These are phyloP conservation scores for Ophiocordyceps camponoti-saundersi DNA, from an alignment of 2,329 filamentous ascomycete genomes.

Conservation along the genomic window DNA sequence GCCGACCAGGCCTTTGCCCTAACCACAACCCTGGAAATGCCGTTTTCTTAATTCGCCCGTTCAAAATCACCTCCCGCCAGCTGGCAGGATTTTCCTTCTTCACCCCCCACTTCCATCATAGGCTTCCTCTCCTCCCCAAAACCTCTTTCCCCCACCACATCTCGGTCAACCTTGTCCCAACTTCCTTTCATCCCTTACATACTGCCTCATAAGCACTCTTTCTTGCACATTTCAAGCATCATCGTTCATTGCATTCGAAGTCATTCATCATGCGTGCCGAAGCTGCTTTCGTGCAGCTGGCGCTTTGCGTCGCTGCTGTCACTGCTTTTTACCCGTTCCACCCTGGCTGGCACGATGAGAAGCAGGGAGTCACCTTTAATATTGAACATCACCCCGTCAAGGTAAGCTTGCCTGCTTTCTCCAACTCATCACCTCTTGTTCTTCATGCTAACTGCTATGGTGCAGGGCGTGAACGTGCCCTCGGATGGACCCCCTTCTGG, in stretches of 20 bases:
- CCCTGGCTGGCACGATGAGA: slow-evolving; percentile 17
- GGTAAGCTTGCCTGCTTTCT: slow-evolving; percentile 1
- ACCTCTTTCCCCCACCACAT: not conserved
- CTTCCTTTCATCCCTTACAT: not conserved
- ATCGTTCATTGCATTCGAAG: not conserved
- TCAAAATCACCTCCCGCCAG: not conserved
- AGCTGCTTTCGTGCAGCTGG: slow-evolving; percentile 24
- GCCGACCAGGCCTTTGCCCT: not conserved
- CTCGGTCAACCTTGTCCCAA: not conserved
- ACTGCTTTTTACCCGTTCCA: slow-evolving; percentile 31
- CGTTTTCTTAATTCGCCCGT: not conserved
- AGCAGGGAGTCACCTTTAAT: slow-evolving; percentile 18
- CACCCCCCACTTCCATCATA: not conserved
- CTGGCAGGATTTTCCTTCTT: not conserved
- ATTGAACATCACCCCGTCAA: slow-evolving; percentile 19
- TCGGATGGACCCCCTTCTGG: slow-evolving; percentile 17
- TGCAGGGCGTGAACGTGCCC: slow-evolving; percentile 15
- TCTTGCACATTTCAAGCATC: not conserved
- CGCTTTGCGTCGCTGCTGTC: slow-evolving; percentile 26
- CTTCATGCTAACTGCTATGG: not conserved
- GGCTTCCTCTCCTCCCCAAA: not conserved
- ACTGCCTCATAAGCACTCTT: not conserved
- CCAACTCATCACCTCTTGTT: not conserved
- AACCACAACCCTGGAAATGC: not conserved
- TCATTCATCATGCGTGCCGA: slow-evolving; percentile 20